phyloP scores from a whole-genome alignment of 2,329 filamentous ascomycete genomes.

The Dactylellina parvicollis region DNA sequence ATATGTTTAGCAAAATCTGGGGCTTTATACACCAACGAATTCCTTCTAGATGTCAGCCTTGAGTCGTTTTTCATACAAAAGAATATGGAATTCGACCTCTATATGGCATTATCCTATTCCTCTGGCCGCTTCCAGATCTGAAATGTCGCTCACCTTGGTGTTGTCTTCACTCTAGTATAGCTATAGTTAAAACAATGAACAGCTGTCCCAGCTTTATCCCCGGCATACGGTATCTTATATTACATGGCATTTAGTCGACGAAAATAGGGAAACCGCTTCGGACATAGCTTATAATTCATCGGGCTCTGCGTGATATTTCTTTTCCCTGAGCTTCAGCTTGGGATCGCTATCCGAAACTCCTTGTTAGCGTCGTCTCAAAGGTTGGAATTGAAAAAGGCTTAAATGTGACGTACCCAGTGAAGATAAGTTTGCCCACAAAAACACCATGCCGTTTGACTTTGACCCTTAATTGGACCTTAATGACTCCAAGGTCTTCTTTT shows the following conservation, averaged over 20 bases:
- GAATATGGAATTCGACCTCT: too few species aligned
- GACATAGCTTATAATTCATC: slow-evolving; percentile 28
- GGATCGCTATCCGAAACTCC: slow-evolving; percentile 11
- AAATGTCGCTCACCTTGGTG: too few species aligned
- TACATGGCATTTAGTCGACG: neutral
- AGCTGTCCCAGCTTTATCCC: too few species aligned
- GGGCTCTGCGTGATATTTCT: slow-evolving; percentile 33
- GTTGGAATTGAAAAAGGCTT: neutral
- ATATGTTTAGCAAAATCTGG: too few species aligned
- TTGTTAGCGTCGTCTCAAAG: neutral
- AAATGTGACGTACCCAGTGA: slow-evolving; percentile 12
- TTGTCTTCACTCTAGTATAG: too few species aligned
- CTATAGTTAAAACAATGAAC: too few species aligned
- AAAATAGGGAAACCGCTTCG: neutral
- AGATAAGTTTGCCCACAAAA: slow-evolving; percentile 30
- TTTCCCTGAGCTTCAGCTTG: slow-evolving; percentile 6
- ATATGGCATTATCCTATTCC: too few species aligned
- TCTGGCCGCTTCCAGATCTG: too few species aligned
- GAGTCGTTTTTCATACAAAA: too few species aligned
- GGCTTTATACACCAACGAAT: too few species aligned
- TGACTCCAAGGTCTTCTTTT: slow-evolving; percentile 21
- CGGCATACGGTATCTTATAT: too few species aligned
- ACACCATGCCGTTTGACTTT: slow-evolving; percentile 45
- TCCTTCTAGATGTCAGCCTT: too few species aligned
- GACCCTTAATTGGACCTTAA: slow-evolving; percentile 21